These are phyloP conservation scores for Thermothielavioides terrestris DNA, from an alignment of 495 filamentous ascomycete species.

Conservation along the genomic window DNA sequence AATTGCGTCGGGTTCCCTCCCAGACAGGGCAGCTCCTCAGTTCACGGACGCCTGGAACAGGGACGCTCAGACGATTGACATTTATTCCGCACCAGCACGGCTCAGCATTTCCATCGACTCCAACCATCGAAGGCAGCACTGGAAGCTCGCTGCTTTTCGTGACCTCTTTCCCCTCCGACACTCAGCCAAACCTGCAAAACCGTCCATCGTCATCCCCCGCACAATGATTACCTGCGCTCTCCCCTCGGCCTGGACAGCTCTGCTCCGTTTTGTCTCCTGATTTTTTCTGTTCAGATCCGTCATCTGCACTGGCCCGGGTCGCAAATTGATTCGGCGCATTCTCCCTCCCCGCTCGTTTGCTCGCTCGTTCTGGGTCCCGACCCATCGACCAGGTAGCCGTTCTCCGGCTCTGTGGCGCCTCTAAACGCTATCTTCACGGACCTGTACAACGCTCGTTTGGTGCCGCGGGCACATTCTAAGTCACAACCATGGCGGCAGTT, in stretches of 20 bases:
- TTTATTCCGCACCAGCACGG: slow-evolving; percentile 5
- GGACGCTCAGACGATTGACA: slow-evolving; percentile 2
- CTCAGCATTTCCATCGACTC: background rate
- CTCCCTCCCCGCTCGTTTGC: background rate
- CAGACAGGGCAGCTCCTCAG: slow-evolving; percentile 2
- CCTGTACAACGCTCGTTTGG: background rate
- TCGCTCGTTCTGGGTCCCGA: background rate
- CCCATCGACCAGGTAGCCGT: too few relatives aligned
- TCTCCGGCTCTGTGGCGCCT: too few relatives aligned
- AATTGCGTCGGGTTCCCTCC: slow-evolving; percentile 14
- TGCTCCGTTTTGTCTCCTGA: slow-evolving; percentile 44
- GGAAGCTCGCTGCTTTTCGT: background rate
- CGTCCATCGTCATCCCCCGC: slow-evolving; percentile 3
- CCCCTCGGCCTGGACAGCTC: slow-evolving; percentile 38
- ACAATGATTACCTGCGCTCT: slow-evolving; percentile 45
- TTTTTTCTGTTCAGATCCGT: slow-evolving; percentile 19
- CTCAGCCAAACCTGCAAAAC: background rate
- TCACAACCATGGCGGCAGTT: slow-evolving; percentile 21
- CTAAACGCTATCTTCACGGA: background rate
- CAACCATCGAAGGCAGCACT: slow-evolving; percentile 2
- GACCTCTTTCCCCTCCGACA: background rate
- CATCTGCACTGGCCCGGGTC: background rate
- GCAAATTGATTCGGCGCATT: background rate
- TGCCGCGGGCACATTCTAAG: background rate
- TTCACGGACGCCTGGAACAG: slow-evolving; percentile 12